These are phyloP conservation scores for Amauroascus niger DNA, from an alignment of 2,329 filamentous ascomycete species.

Conservation along the genomic window DNA sequence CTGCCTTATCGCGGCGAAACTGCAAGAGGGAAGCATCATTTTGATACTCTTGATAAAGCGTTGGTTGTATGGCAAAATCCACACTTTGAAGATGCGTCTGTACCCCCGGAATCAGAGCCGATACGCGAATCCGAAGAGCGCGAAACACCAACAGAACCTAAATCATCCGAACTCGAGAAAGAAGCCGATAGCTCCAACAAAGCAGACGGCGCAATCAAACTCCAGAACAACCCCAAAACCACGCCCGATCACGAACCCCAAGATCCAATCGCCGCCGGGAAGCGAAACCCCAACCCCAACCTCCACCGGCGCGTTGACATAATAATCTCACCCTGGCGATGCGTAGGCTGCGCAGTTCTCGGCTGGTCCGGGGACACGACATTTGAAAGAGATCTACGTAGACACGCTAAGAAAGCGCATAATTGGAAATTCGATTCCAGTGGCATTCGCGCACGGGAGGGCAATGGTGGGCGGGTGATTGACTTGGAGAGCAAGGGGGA, in stretches of 20 bases:
- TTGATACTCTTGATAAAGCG: constrained; percentile 85
- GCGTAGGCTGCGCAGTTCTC: constrained; percentile 74
- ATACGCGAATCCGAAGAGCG: not conserved
- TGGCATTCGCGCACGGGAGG: constrained; percentile 58
- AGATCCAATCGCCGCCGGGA: not conserved
- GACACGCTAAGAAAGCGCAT: constrained; percentile 64
- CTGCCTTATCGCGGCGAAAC: constrained; percentile 43
- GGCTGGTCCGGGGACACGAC: constrained; percentile 86
- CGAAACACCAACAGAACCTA: not conserved
- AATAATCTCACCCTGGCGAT: constrained; percentile 79
- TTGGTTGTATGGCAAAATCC: constrained; percentile 85
- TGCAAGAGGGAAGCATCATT: constrained; percentile 49
- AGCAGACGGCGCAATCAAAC: not conserved
- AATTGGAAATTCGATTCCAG: constrained; percentile 85
- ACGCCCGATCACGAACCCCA: not conserved
- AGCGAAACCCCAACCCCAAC: constrained; percentile 57
- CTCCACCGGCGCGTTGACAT: constrained; percentile 83
- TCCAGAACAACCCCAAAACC: not conserved
- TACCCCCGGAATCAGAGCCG: not conserved
- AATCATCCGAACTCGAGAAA: not conserved
- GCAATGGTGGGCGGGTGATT: constrained; percentile 56
- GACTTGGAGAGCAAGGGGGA: constrained; percentile 51
- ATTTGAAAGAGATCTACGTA: constrained; percentile 74
- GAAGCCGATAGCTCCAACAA: not conserved
- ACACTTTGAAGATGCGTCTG: constrained; percentile 25